Evolutionary conservation across 352 stramenopile species (phyloP).

Genomic region (Phytophthora palmivora): DNA sequence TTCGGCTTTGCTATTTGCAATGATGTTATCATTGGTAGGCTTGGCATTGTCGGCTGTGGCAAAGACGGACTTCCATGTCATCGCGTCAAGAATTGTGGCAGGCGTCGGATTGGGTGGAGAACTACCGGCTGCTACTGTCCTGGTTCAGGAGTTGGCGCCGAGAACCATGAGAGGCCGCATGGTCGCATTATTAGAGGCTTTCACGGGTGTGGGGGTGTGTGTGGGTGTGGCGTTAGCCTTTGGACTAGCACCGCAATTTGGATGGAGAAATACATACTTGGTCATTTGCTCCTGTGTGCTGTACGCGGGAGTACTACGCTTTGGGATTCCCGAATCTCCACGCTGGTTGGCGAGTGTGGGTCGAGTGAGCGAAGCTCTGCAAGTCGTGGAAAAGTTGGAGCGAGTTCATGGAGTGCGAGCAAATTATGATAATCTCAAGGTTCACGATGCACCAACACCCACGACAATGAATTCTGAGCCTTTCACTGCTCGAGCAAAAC

Average conservation of each 20-base stretch:
- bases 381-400: conserved; percentile 40
- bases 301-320: conserved; percentile 25
- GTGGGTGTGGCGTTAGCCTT: conserved; percentile 31
- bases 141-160: conserved; percentile 46
- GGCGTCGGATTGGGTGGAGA: conserved; percentile 47
- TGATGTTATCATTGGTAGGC: conserved; percentile 35
- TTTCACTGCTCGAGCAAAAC: conserved; percentile 8
- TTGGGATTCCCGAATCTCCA: conserved; percentile 41
- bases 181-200: conserved; percentile 41
- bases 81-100: conserved; percentile 31
- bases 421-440: conserved; percentile 22
- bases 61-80: conserved; percentile 27
- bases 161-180: conserved; percentile 28
- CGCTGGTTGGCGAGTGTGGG: conserved; percentile 41
- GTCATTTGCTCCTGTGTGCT: conserved; percentile 27
- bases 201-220: conserved; percentile 36
- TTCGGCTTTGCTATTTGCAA: conserved; percentile 35
- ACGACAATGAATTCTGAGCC: not conserved
- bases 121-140: conserved; percentile 33
- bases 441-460: conserved; percentile 12
- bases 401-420: conserved; percentile 6
- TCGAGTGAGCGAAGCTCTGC: conserved; percentile 23
- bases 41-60: conserved; percentile 32
- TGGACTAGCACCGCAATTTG: conserved; percentile 28
- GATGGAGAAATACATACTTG: conserved; percentile 40